Conservation (phyloP, 768 basidiomycete genomes). For the Rhodosporidiobolus sp. region DNA sequence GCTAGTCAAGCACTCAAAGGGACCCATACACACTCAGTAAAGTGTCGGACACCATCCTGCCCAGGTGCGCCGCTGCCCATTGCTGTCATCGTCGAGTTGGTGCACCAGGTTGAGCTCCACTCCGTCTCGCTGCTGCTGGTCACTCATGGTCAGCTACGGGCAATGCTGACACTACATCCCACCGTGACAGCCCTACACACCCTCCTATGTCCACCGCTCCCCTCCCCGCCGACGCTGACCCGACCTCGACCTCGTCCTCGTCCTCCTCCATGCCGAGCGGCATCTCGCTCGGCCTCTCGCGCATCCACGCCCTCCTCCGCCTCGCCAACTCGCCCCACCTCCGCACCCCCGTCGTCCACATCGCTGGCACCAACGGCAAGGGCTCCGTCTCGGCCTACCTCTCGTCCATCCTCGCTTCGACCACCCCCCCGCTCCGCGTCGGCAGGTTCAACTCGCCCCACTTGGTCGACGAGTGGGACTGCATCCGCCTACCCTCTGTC, state of each 20-base stretch:
- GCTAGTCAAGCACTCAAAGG: no score
- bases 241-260: background rate
- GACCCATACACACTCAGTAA: no score
- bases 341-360: conserved; percentile 77
- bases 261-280: conserved; percentile 9
- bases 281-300: conserved; percentile 42
- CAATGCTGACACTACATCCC: no score
- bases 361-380: conserved; percentile 96
- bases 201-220: background rate
- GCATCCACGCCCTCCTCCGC: conserved; percentile 45
- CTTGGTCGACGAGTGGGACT: conserved; percentile 71
- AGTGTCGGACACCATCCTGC: no score
- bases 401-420: conserved; percentile 65
- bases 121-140: no score
- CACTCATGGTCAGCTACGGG: no score
- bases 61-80: no score
- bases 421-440: conserved; percentile 55
- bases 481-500: conserved; percentile 63
- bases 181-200: no score
- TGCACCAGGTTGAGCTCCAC: no score
- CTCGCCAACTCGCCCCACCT: conserved; percentile 61
- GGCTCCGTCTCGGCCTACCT: conserved; percentile 84
- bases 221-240: background rate
- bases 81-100: no score
- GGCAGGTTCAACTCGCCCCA: conserved; percentile 94